Base-by-base conservation (phyloP, 768 basidiomycete species). In the Lyophyllum atratum region DNA sequence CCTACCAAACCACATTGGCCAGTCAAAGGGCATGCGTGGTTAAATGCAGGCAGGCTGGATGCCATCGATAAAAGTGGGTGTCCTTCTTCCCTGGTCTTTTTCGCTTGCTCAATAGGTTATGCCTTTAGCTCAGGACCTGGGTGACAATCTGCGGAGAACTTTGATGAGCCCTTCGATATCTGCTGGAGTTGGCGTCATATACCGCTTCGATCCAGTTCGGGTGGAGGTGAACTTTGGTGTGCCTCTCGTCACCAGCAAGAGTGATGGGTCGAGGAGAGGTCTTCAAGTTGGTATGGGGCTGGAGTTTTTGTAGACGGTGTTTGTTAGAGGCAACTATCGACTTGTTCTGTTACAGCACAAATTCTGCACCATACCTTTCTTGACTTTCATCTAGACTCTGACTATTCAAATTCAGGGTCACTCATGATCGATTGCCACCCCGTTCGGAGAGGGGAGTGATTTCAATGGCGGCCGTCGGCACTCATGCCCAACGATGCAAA, bases 181-280 rank as follows among this genome's bases (percentile, higher is more conserved):
- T 2, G 90, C 82, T 0, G 94, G 94, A 7, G 64, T 94, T 12
- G 95, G 94, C 3, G 73, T 97, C 15, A 82, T 95, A 29, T 95
- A 94, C 66, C 79, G 85, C 33, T 87, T 94, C 61, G 89, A 92
- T 58, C 89, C 92, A 4, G 79, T 93, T 19, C 80, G 95, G n/a
- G 79, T 93, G 25, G 95, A 97, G 71, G 76, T 93, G 56, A 96
- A 95, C 70, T 82, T 96, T 59, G 92, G 93, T 7, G 77, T 96
- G 33, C 94, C 94, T 5, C 76, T 97, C 3, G 80, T 87, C 2
- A 82, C 85, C 2, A 83, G 82, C 44, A 81, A 77, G 64, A 84
- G 83, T 53, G 93, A 92, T 70, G 85, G 84, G 9, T 64, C 72
- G 54, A 79, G 84, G 65, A 85, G 81, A 65, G 93, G 93, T 8